These are phyloP conservation scores for Rosa rugosa DNA, from an alignment of 306 rosid species.

Conservation along the genomic window DNA sequence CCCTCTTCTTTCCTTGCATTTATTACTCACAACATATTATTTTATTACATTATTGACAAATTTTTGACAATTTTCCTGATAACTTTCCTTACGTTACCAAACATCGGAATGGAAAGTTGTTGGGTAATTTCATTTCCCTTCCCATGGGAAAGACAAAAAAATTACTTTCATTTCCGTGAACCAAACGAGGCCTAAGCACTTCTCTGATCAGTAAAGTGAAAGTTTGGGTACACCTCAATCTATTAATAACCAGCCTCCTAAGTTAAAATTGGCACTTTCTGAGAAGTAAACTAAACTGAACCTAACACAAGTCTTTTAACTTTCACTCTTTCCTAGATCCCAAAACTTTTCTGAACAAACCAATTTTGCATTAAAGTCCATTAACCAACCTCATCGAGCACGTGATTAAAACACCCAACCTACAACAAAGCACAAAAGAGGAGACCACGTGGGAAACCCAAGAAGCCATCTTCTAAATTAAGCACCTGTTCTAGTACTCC, in stretches of 20 bases:
- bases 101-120: too few relatives aligned
- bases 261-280: not conserved
- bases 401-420: not conserved
- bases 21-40: too few relatives aligned
- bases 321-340: not conserved
- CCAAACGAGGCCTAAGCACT: too few relatives aligned
- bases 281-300: conserved; percentile 5
- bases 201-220: not conserved
- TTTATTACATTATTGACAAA: too few relatives aligned
- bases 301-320: not conserved
- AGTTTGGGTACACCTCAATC: not conserved
- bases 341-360: not conserved
- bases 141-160: too few relatives aligned
- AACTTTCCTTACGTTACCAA: too few relatives aligned
- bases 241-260: not conserved
- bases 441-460: not conserved
- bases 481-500: conserved; percentile 2
- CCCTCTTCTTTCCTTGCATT: too few relatives aligned
- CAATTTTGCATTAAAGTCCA: conserved; percentile 1
- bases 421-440: conserved; percentile 1
- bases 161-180: too few relatives aligned
- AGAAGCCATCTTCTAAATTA: not conserved
- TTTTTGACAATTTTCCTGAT: too few relatives aligned
- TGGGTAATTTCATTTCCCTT: too few relatives aligned
- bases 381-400: not conserved